Evolutionary conservation across 2,329 filamentous ascomycete species (phyloP).

Genomic region (Neofusicoccum umdonicola): DNA sequence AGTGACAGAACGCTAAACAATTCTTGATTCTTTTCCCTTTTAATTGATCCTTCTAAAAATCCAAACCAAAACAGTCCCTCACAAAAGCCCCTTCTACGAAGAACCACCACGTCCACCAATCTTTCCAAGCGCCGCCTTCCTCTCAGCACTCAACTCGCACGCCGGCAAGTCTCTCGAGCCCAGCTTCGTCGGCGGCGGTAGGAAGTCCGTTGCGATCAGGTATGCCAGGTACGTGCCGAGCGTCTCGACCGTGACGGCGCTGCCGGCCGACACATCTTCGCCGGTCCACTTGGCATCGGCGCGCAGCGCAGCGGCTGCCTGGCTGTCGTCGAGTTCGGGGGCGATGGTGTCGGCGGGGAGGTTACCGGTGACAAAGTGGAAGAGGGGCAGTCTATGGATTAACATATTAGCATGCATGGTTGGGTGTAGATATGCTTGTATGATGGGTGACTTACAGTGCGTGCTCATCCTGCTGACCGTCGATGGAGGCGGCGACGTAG

Average conservation of each 20-base stretch:
- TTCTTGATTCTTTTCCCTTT: no score
- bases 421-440: background rate
- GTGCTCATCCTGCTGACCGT: constrained; percentile 63
- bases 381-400: constrained; percentile 53
- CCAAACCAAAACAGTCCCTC: no score
- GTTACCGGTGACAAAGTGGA: constrained; percentile 69
- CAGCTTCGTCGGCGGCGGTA: constrained; percentile 46
- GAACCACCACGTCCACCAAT: constrained; percentile 55
- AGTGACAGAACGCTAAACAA: no score
- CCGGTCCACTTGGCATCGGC: constrained; percentile 61
- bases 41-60: no score
- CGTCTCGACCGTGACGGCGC: constrained; percentile 58
- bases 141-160: constrained; percentile 45
- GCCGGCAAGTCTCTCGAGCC: constrained; percentile 43
- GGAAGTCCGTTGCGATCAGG: constrained; percentile 61
- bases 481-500: constrained; percentile 60
- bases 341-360: constrained; percentile 69
- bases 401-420: background rate
- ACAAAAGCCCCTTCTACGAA: background rate
- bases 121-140: constrained; percentile 49
- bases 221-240: constrained; percentile 65
- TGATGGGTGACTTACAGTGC: constrained; percentile 52
- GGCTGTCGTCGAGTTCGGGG: constrained; percentile 71
- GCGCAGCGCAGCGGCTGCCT: constrained; percentile 64
- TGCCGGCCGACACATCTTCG: constrained; percentile 55